These are phyloP conservation scores for Candida mattraensis DNA, from an alignment of 805 yeast genomes.

Conservation along the genomic window DNA sequence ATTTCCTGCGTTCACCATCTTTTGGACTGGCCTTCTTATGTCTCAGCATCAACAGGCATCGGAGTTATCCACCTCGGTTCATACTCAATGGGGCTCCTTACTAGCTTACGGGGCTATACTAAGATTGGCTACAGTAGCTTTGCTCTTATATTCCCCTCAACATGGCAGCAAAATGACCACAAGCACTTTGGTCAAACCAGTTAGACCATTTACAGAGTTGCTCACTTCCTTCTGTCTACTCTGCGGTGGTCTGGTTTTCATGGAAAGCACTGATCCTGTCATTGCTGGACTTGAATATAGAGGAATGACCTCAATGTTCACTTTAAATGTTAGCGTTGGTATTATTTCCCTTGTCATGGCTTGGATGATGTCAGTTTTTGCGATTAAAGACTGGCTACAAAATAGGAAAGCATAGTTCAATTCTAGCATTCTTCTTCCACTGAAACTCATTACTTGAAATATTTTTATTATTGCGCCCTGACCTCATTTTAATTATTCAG, in stretches of 20 bases:
- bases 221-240: conserved; percentile 75
- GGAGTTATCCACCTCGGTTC: conserved; percentile 71
- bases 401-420: too few species aligned
- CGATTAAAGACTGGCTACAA: conserved; percentile 55
- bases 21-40: conserved; percentile 96
- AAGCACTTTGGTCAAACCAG: conserved; percentile 39
- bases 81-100: conserved; percentile 89
- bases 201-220: conserved; percentile 85
- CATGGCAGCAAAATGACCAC: conserved; percentile 21
- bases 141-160: conserved; percentile 48
- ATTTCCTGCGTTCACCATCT: conserved; percentile 88
- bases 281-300: conserved; percentile 78
- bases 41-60: conserved; percentile 91
- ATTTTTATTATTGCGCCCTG: too few species aligned
- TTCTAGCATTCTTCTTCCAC: too few species aligned
- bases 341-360: conserved; percentile 76
- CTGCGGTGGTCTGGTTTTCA: conserved; percentile 88
- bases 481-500: too few species aligned
- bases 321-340: conserved; percentile 85
- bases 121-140: conserved; percentile 61
- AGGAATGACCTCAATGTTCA: conserved; percentile 87
- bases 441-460: too few species aligned
- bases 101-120: conserved; percentile 80
- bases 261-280: conserved; percentile 88
- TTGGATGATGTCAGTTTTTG: conserved; percentile 75